A percentile compares a stretch with the other conserved stretches of the same genome.
phyloP scores from a whole-genome alignment of 257 asterid genomes.

The Galeopsis tetrahit region DNA sequence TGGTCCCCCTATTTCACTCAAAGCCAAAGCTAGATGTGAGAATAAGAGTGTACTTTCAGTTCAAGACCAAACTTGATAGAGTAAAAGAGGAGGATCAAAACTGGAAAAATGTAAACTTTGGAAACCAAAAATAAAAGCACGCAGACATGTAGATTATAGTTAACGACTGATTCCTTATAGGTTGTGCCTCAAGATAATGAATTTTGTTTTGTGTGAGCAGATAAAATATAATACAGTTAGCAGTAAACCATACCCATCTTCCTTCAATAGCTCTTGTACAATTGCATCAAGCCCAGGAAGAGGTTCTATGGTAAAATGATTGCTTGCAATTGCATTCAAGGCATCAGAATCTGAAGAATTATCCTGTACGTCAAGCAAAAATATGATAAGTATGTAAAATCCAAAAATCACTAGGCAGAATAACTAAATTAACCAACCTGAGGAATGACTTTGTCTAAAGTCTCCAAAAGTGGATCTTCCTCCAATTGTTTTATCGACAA shows the following conservation, averaged over 20 bases:
- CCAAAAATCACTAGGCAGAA: background rate
- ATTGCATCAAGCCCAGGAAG: constrained; percentile 88
- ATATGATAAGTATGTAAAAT: constrained; percentile 20
- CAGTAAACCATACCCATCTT: constrained; percentile 71
- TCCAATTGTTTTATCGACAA: constrained; percentile 90
- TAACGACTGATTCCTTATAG: no score
- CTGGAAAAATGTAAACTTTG: no score
- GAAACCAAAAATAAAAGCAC: no score
- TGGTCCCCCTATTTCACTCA: no score
- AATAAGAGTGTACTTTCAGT: no score
- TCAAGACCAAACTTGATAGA: no score
- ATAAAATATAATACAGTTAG: no score
- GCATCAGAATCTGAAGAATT: constrained; percentile 42
- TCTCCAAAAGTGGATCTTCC: constrained; percentile 93
- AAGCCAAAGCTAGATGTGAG: no score
- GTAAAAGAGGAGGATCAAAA: no score
- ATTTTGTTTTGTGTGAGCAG: no score
- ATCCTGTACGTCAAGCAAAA: constrained; percentile 48
- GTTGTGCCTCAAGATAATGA: no score
- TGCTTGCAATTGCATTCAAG: constrained; percentile 33
- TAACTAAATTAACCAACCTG: constrained; percentile 52
- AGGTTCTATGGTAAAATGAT: constrained; percentile 66
- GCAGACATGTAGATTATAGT: no score
- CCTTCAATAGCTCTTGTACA: constrained; percentile 76
- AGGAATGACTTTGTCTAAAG: constrained; percentile 91